Conservation (phyloP, 805 yeast species). For the Spathaspora hagerdaliae region DNA sequence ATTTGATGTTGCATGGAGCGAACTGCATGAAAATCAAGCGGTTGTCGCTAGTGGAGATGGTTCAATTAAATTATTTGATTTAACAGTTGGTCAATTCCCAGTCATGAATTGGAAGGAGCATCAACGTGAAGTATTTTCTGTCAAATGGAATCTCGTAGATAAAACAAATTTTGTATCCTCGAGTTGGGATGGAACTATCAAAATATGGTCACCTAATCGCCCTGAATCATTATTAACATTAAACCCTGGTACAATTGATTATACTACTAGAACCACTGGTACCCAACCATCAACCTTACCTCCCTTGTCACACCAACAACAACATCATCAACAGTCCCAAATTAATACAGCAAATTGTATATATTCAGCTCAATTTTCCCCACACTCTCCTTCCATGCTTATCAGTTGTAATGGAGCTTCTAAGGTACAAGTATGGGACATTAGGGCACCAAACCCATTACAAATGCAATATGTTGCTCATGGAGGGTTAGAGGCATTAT, state of each 20-base stretch:
- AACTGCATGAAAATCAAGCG: conserved; percentile 81
- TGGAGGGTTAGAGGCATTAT: conserved; percentile 73
- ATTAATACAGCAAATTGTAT: conserved; percentile 52
- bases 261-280: conserved; percentile 20
- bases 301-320: conserved; percentile 33
- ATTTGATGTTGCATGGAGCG: conserved; percentile 88
- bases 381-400: conserved; percentile 71
- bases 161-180: conserved; percentile 68
- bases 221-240: conserved; percentile 56
- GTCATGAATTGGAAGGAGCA: conserved; percentile 77
- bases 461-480: conserved; percentile 66
- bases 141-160: conserved; percentile 70
- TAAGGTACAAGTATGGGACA: conserved; percentile 77
- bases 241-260: conserved; percentile 23
- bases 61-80: conserved; percentile 75
- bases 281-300: conserved; percentile 15
- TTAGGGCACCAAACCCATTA: conserved; percentile 61
- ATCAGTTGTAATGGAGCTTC: conserved; percentile 74
- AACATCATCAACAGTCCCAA: conserved; percentile 29
- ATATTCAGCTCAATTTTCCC: conserved; percentile 79
- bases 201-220: conserved; percentile 70
- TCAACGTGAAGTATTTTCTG: conserved; percentile 65
- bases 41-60: conserved; percentile 90
- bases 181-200: conserved; percentile 91
- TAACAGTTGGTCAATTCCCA: conserved; percentile 62